Base-by-base conservation (phyloP, 441 rosid species). In the Adansonia madagascariensis region DNA sequence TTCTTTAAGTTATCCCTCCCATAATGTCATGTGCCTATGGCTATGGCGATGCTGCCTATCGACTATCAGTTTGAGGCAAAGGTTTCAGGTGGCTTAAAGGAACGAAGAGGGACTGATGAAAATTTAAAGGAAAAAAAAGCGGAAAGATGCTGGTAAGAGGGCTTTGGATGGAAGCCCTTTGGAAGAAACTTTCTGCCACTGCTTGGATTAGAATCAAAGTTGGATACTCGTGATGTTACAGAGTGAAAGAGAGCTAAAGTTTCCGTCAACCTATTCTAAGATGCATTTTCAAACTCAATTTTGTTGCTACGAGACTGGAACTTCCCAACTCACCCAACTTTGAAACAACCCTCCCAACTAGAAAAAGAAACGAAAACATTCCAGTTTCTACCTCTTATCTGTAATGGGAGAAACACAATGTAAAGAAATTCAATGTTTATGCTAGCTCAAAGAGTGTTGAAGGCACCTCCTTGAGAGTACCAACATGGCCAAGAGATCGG, bases 181-280 rank as follows among this genome's bases (percentile, higher is more conserved):
- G 68, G 31, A 52, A 64, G 79, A 80, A 81, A 79, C 62, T 73
- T 72, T 78, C 43, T 79, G 80, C 57, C 84, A 80, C 91, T 89
- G 95, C 97, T 92, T 94, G 84, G 87, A 89, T 94, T 91, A 79
- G 87, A 94, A 90, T 87, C 90, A 71, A 91, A 92, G 97, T 85
- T 72, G 78, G 79, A 70, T 61, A 77, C 72, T 61, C 60, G 44
- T 64, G 66, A 74, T 81, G 72, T 69, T 61, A 53, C 71, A 55
- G 80, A 55, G 60, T 52, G 69, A 73, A 60, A 78, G 82, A 82
- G 85, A 84, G 82, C 86, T 81, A 76, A 86, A 93, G 89, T 93
- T 85, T 85, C 87, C 89, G 89, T 85, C 92, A 89, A 88, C 73
- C 89, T 81, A 84, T 77, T 31, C 76, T 47, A 73, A 43, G 78